A percentile compares a stretch with the other conserved stretches of the same genome.
Evolutionary conservation across 208 protist genomes (phyloP).

Genomic region (Leishmania martiniquensis): DNA sequence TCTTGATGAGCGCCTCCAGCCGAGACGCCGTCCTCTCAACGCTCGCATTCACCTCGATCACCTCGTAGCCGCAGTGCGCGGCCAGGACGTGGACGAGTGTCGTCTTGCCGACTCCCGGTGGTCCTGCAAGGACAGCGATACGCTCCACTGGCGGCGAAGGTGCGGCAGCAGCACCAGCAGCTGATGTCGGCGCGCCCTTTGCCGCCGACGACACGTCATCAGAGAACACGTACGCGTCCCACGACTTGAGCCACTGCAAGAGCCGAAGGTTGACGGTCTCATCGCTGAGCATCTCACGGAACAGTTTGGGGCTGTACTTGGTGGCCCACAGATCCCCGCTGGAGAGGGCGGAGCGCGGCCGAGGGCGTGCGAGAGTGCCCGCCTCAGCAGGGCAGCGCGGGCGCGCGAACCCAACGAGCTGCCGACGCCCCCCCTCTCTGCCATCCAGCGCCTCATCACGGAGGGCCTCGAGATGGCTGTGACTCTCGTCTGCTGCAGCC

Average conservation of each 20-base stretch:
- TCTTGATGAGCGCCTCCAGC: slow-evolving; percentile 73
- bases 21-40: slow-evolving; percentile 81
- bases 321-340: slow-evolving; percentile 64
- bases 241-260: slow-evolving; percentile 84
- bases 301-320: slow-evolving; percentile 73
- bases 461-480: neutral
- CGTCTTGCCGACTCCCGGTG: slow-evolving; percentile 97
- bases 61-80: slow-evolving; percentile 92
- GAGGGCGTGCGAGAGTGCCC: neutral
- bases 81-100: slow-evolving; percentile 95
- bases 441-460: neutral
- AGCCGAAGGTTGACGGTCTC: slow-evolving; percentile 77
- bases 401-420: neutral
- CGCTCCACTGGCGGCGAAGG: slow-evolving; percentile 56
- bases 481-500: too few species aligned
- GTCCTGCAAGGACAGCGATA: slow-evolving; percentile 87
- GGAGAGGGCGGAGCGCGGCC: neutral
- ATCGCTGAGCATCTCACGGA: slow-evolving; percentile 86
- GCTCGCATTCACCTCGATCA: slow-evolving; percentile 96
- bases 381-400: neutral
- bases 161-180: neutral
- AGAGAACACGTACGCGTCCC: slow-evolving; percentile 77
- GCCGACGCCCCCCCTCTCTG: neutral
- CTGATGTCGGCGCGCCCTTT: neutral
- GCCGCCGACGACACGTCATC: slow-evolving; percentile 4